Base-by-base conservation (phyloP, 768 basidiomycete genomes). In the Suillus plorans region DNA sequence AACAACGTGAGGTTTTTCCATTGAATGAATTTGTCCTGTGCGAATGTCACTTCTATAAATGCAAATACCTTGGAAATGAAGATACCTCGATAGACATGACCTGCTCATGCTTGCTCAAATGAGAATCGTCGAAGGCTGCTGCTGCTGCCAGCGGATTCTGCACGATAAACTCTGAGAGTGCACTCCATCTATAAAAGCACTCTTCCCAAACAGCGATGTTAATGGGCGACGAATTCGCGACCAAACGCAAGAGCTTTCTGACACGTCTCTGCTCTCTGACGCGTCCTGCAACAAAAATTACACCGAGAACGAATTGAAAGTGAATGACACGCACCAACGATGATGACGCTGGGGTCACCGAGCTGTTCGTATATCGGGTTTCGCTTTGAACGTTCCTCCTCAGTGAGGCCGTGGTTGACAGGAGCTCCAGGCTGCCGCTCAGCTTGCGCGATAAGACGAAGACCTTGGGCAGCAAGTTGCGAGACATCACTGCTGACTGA, bases 1-100 rank as follows among this genome's bases (percentile, higher is more conserved):
- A 90, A 92, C 28, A 94, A 77, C 0, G 91, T 89, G 14, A 94
- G 78, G 71, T 95, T 94, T 70, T 92, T 89, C 94, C 95, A 97
- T 68, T 94, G 90, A 44, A 82, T 84, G 49, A 88, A 84, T 68
- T 86, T 82, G 22, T 93, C 91, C 91, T 94, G 61, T 18, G 39
- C 22, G 41, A 45, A 58, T 34, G 61, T 71, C 34, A 28, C 18
- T 14, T 31, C 41, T 42, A 28, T 20, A 25, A 42, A 55, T 52
- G 20, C 36, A 52, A 14, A 52, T 25, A 56, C 18, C 22, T 37
- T 5, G 3, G 57, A 57, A 22, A 66, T 39, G 39, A 16, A 59
- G 62, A 8, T 65, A 82, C 82, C 71, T 84, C 82, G 8, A 72
- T 67, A 6, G 77, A 71, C 65, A 82, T 67, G 25, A 70, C 71